phyloP scores from a whole-genome alignment of 257 asterid species.

The Nicotiana tabacum region DNA sequence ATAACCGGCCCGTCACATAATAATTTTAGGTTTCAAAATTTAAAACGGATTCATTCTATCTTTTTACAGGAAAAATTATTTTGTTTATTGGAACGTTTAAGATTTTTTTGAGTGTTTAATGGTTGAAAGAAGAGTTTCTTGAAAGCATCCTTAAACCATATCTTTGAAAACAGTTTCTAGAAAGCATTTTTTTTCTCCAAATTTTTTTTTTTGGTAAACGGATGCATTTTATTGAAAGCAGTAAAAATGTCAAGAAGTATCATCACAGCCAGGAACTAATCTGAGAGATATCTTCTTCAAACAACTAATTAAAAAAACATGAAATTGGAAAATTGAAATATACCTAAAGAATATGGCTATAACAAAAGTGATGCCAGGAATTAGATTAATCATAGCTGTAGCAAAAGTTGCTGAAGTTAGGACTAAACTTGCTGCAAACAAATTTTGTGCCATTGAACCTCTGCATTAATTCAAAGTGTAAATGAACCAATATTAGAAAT shows the following conservation, averaged over 20 bases:
- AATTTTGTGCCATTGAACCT: conserved; percentile 44
- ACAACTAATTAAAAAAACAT: too few species aligned
- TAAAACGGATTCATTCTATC: background rate
- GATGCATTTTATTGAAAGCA: too few species aligned
- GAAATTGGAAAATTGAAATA: background rate
- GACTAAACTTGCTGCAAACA: conserved; percentile 38
- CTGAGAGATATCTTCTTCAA: too few species aligned
- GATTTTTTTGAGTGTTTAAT: background rate
- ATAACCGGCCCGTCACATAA: background rate
- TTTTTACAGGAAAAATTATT: background rate
- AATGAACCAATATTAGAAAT: background rate
- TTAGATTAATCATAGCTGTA: conserved; percentile 38
- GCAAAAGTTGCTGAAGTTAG: conserved; percentile 52
- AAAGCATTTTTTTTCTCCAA: too few species aligned
- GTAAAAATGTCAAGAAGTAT: too few species aligned
- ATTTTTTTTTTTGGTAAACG: too few species aligned
- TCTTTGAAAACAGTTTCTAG: too few species aligned
- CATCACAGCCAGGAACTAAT: too few species aligned
- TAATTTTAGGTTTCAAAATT: background rate
- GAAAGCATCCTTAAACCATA: background rate
- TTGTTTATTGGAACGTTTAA: background rate
- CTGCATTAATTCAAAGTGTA: conserved; percentile 20
- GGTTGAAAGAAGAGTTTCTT: background rate
- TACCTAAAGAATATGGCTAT: conserved; percentile 43
- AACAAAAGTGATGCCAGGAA: conserved; percentile 47